These are phyloP conservation scores for Ophiognomonia clavigignenti-juglandacearum DNA, from an alignment of 2,329 filamentous ascomycete species.

Conservation along the genomic window DNA sequence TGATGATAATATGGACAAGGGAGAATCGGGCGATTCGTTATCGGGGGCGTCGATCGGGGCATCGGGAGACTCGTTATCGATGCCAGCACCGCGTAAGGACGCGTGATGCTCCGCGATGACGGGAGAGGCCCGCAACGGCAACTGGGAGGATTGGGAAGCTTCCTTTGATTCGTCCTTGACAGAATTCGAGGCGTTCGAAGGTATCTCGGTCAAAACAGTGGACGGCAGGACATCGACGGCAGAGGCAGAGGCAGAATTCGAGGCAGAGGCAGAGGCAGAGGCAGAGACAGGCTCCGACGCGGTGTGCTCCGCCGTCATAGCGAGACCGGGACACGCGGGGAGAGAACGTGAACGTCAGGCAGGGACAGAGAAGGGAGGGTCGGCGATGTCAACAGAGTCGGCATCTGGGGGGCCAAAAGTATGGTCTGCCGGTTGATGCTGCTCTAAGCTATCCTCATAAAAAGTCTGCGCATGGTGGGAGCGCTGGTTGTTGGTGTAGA, in stretches of 20 bases:
- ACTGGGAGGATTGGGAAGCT: background rate
- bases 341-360: slow-evolving; percentile 16
- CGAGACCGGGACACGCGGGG: slow-evolving; percentile 34
- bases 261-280: slow-evolving; percentile 4
- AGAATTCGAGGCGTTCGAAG: background rate
- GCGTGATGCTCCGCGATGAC: slow-evolving; percentile 7
- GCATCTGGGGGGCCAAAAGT: slow-evolving; percentile 55
- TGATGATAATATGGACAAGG: slow-evolving; percentile 12
- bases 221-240: background rate
- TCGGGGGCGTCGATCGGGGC: background rate
- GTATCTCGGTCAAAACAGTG: slow-evolving; percentile 1
- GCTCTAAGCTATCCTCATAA: slow-evolving; percentile 39
- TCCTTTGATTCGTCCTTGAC: background rate
- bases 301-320: slow-evolving; percentile 53
- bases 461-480: slow-evolving; percentile 53
- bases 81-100: background rate
- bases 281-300: slow-evolving; percentile 12
- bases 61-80: no score
- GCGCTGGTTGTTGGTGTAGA: slow-evolving; percentile 39
- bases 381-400: slow-evolving; percentile 50
- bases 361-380: slow-evolving; percentile 35
- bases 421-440: slow-evolving; percentile 48
- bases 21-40: slow-evolving; percentile 9
- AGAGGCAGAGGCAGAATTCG: slow-evolving; percentile 5
- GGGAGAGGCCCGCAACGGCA: slow-evolving; percentile 3